Evolutionary conservation across 768 basidiomycete genomes (phyloP), one percentile per base, ranked within the genome.

Genomic region (Amanita rimosa): DNA sequence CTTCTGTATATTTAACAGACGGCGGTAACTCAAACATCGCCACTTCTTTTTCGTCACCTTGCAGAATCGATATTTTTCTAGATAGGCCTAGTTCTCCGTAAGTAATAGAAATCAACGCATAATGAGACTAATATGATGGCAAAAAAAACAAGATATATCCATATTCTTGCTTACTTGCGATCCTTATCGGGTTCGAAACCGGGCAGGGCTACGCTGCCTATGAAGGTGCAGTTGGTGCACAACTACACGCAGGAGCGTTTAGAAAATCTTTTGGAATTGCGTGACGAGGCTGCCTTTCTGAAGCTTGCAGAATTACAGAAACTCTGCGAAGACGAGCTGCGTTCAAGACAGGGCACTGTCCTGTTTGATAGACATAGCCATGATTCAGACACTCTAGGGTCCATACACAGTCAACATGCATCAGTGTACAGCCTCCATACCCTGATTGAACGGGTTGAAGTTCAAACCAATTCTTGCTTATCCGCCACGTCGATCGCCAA

Each of bases 31-130:
- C 69, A 14, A 41, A 41, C 26, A 68, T 73, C 51, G 81, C 85
- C 81, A 6, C 76, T 78, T 48, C 78, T 34, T 58, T 81, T 3
- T 55, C 69, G 1, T 71, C 68, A 21, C 59, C 70, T 2, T 64
- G 66, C 33, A 69, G 63, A 38, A 62, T 89, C 31, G 83, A 88
- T 53, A 56, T 91, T 11, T 92, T 92, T 65, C 67, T 92, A 19
- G 88, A 92, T 59, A 72, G 88, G 21, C 75, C 88, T 0, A 88
- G 87, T 55, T 68, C 79, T 26, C 83, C 88, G 85, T 89, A 64
- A 70, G 86, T 74, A 8, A 29, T 38, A 6, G n/a, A 5, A 16
- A 13, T 22, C 22, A 16, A 9, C 11, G 21, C 8, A 4, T 8
- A 1, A 19, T 29, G 7, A 17, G 1, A 26, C 14, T 8, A 10